Evolutionary conservation across 2,329 filamentous ascomycete species (phyloP), one percentile per base, ranked within the genome.

Genomic region (Chrysoporthe austroafricana): DNA sequence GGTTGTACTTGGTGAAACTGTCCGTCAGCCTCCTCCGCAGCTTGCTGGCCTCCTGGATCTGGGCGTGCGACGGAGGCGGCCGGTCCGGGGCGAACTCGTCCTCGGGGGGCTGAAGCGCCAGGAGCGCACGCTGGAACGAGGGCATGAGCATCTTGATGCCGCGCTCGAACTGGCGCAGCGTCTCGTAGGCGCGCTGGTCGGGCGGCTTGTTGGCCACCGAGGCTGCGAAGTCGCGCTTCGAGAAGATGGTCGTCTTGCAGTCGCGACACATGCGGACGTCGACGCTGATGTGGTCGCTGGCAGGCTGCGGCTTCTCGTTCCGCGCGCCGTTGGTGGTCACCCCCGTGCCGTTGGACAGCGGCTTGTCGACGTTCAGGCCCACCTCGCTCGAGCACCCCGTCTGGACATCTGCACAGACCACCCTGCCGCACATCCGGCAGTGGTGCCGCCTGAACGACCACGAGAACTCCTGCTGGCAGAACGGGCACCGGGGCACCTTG

Each of bases 371-470:
- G 73, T 91, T 93, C 56, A 99, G 80, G 4, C 90, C 92, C 64
- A 99, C 85, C 73, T 97, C 92, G 9, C 84, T 88, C 0, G 96
- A 99, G 78, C 96, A 99, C 3, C 80, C 89, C 0, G 96, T 99
- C 67, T 88, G 86, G 0, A 87, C 87, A 78, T 99, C 96, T 14
- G 93, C 93, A 76, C 96, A 99, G 0, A 99, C 93, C 0, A 99
- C 94, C 56, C 91, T 88, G 3, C 96, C 96, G 74, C 96, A 99
- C 79, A 97, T 90, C 65, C 96, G 88, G 79, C 96, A 99, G 78
- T 99, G 96, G 77, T 98, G 96, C 72, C 96, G 85, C 73, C 96
- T 88, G 75, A 98, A 97, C 1, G 93, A 92, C 86, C 97, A 98
- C 16, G 90, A 91, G 78, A 99, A 99, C 66, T 97, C 93, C 74